Evolutionary conservation across 2,329 filamentous ascomycete species (phyloP).

Genomic region (Pseudopyrenochaeta lycopersici): DNA sequence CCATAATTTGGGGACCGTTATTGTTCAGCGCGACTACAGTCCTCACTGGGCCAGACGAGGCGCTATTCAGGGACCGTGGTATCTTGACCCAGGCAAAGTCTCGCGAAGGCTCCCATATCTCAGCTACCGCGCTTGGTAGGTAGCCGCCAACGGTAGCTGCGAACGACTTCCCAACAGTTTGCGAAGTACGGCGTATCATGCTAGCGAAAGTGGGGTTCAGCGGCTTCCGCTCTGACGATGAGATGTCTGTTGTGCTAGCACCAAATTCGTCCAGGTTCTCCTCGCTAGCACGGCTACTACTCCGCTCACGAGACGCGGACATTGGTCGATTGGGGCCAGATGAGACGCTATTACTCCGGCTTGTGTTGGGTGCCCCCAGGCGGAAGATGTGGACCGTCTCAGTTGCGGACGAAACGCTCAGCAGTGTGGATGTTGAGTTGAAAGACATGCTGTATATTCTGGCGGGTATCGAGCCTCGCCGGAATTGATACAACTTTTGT

Average conservation of each 20-base stretch:
- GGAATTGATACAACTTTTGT: slow-evolving; percentile 94
- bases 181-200: slow-evolving; percentile 91
- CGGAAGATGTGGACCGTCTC: slow-evolving; percentile 98
- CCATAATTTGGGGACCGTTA: slow-evolving; percentile 95
- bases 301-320: slow-evolving; percentile 50
- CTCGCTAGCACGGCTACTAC: slow-evolving; percentile 53
- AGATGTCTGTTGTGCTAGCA: slow-evolving; percentile 41
- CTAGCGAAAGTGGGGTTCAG: slow-evolving; percentile 82
- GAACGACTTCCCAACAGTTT: slow-evolving; percentile 89
- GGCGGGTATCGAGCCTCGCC: slow-evolving; percentile 92
- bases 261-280: slow-evolving; percentile 54
- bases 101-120: slow-evolving; percentile 95
- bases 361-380: slow-evolving; percentile 57
- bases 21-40: slow-evolving; percentile 98
- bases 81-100: slow-evolving; percentile 98
- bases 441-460: slow-evolving; percentile 99
- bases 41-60: slow-evolving; percentile 65
- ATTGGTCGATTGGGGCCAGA: slow-evolving; percentile 31
- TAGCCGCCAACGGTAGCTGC: slow-evolving; percentile 91
- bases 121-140: slow-evolving; percentile 89
- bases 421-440: slow-evolving; percentile 89
- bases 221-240: slow-evolving; percentile 47
- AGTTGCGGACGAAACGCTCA: slow-evolving; percentile 94
- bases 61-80: slow-evolving; percentile 66
- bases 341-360: slow-evolving; percentile 46